A percentile compares a stretch with the other conserved stretches of the same genome.
phyloP scores from a whole-genome alignment of 1,284 basidiomycete species.

The Gomphus bonarii region DNA sequence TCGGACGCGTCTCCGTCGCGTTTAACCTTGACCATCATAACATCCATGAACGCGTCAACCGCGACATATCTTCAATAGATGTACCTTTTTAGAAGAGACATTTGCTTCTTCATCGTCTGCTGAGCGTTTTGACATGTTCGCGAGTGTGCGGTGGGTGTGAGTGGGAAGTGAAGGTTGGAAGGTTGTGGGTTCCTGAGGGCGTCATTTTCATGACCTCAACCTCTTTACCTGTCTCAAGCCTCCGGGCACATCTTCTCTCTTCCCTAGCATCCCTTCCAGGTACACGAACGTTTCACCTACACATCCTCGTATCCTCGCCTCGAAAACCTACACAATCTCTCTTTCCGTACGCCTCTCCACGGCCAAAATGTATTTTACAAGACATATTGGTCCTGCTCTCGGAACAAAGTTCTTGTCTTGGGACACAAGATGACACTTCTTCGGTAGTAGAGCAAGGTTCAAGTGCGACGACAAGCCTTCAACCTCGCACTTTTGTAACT shows the following conservation, averaged over 20 bases:
- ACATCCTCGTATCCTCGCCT: constrained; percentile 64
- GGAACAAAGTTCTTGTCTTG: constrained; percentile 31
- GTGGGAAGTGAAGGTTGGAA: neutral
- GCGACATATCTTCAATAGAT: neutral
- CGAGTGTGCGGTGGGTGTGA: neutral
- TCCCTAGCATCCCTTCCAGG: constrained; percentile 51
- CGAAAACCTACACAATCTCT: constrained; percentile 53
- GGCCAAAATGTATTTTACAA: constrained; percentile 55
- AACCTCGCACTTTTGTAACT: constrained; percentile 53
- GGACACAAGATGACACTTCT: neutral
- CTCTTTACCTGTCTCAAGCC: constrained; percentile 17
- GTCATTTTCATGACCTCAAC: neutral
- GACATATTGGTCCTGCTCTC: constrained; percentile 69
- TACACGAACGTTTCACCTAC: constrained; percentile 59
- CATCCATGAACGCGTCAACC: neutral
- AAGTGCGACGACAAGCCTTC: neutral
- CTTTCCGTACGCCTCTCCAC: constrained; percentile 65
- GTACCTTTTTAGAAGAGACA: constrained; percentile 7
- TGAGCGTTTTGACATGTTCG: constrained; percentile 8
- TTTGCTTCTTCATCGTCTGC: constrained; percentile 1
- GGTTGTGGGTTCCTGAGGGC: neutral
- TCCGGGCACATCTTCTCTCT: constrained; percentile 57
- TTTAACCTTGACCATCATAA: constrained; percentile 2
- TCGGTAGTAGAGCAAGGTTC: constrained; percentile 20
- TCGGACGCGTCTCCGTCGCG: neutral